Conservation (phyloP, 192 early-diverging fungal genomes). For the Polychytrium aggregatum region DNA sequence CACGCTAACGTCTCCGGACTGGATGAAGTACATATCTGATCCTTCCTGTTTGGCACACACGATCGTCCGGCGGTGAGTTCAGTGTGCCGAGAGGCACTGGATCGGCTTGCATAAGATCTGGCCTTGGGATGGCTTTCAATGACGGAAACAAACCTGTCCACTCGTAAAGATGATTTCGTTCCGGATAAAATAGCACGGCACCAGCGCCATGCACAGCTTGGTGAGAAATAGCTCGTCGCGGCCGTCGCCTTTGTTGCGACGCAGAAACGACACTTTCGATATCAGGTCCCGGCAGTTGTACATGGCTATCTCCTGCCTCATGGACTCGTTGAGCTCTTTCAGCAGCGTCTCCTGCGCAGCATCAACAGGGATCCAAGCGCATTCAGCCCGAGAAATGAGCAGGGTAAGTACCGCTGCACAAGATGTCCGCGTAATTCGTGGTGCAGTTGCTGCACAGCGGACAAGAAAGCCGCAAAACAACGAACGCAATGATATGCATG, state of each 20-base stretch:
- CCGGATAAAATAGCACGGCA: conserved; percentile 22
- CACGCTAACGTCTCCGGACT: conserved; percentile 27
- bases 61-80: too few relatives aligned
- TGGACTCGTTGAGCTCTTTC: not conserved
- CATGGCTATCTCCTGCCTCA: conserved; percentile 27
- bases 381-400: too few relatives aligned
- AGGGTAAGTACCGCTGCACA: too few relatives aligned
- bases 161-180: conserved; percentile 34
- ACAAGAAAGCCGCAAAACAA: too few relatives aligned
- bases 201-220: conserved; percentile 22
- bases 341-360: too few relatives aligned
- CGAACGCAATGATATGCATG: too few relatives aligned
- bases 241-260: conserved; percentile 22
- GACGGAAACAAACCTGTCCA: conserved; percentile 24
- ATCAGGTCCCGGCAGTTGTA: conserved; percentile 37
- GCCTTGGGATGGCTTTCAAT: too few relatives aligned
- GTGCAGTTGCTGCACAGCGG: too few relatives aligned
- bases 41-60: conserved; percentile 31
- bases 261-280: conserved; percentile 34
- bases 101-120: too few relatives aligned
- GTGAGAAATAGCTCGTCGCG: conserved; percentile 29
- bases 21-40: conserved; percentile 42
- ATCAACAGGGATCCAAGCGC: too few relatives aligned
- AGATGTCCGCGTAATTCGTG: too few relatives aligned
- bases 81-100: too few relatives aligned